Percentiles rank a stretch among this genome's conserved stretches.
phyloP scores from a whole-genome alignment of 495 filamentous ascomycete species.

The Podospora fimiseda region DNA sequence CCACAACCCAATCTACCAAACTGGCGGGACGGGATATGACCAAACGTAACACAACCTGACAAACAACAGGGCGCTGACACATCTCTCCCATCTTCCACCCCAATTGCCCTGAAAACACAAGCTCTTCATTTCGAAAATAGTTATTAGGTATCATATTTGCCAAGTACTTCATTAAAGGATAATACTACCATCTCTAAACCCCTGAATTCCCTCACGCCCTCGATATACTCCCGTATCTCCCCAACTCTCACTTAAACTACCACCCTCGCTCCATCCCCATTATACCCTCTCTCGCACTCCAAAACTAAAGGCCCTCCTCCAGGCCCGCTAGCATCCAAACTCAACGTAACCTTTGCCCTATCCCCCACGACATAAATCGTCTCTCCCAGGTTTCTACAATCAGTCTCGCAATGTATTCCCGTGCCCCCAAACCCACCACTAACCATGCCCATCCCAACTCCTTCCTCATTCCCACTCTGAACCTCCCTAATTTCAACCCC shows the following conservation, averaged over 20 bases:
- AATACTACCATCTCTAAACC: not conserved
- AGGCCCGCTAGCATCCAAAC: conserved; percentile 57
- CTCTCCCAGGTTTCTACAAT: conserved; percentile 70
- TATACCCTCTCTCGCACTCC: conserved; percentile 41
- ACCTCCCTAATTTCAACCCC: conserved; percentile 66
- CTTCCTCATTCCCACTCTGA: conserved; percentile 18
- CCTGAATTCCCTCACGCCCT: not conserved
- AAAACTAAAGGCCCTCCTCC: conserved; percentile 59
- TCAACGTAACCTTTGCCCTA: conserved; percentile 68
- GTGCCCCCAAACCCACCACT: conserved; percentile 3
- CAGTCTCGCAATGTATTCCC: conserved; percentile 58
- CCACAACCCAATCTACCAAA: no score
- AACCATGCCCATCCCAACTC: conserved; percentile 1
- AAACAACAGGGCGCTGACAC: no score
- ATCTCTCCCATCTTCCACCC: no score
- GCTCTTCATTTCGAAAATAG: no score
- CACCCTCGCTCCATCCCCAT: conserved; percentile 34
- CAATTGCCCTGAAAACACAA: no score
- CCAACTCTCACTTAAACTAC: conserved; percentile 16
- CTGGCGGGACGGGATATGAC: no score
- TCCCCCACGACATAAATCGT: conserved; percentile 71
- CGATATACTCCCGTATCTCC: not conserved
- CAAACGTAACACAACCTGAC: no score
- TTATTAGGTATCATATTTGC: no score
- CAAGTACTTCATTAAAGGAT: no score